Evolutionary conservation across 2,329 filamentous ascomycete species (phyloP).

Genomic region (Sporothrix humicola): DNA sequence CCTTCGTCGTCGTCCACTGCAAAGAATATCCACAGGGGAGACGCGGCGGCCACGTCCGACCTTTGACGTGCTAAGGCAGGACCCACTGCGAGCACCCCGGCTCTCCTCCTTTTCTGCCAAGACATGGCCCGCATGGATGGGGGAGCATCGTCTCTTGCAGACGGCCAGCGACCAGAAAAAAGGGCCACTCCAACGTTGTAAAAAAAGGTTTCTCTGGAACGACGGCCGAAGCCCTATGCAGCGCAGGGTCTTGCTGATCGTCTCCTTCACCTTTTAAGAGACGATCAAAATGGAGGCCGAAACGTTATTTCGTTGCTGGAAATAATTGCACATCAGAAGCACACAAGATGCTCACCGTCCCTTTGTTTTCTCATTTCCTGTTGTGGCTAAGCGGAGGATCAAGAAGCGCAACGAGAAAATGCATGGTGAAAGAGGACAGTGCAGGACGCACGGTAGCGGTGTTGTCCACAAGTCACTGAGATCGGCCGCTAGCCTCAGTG

Average conservation of each 20-base stretch:
- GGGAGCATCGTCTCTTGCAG: background rate
- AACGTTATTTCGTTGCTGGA: background rate
- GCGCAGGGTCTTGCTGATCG: conserved; percentile 3
- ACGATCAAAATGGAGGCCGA: background rate
- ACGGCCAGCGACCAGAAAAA: too few species aligned
- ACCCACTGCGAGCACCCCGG: background rate
- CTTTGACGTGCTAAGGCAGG: background rate
- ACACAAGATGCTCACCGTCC: background rate
- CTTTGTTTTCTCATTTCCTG: conserved; percentile 23
- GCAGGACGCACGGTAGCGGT: conserved; percentile 12
- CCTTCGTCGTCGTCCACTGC: background rate
- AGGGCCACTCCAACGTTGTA: background rate
- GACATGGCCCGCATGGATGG: background rate
- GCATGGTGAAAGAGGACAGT: background rate
- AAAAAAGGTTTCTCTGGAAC: background rate
- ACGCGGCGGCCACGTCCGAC: background rate
- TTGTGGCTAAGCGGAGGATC: conserved; percentile 19
- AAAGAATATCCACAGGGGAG: background rate
- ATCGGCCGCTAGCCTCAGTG: conserved; percentile 19
- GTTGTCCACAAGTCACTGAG: background rate
- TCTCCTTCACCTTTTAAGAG: background rate
- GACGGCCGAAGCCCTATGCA: background rate
- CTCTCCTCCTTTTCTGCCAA: background rate
- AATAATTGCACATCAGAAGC: background rate
- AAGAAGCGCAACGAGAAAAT: background rate